Evolutionary conservation across 345 rosid genomes (phyloP).

Genomic region (Syzygium aqueum): DNA sequence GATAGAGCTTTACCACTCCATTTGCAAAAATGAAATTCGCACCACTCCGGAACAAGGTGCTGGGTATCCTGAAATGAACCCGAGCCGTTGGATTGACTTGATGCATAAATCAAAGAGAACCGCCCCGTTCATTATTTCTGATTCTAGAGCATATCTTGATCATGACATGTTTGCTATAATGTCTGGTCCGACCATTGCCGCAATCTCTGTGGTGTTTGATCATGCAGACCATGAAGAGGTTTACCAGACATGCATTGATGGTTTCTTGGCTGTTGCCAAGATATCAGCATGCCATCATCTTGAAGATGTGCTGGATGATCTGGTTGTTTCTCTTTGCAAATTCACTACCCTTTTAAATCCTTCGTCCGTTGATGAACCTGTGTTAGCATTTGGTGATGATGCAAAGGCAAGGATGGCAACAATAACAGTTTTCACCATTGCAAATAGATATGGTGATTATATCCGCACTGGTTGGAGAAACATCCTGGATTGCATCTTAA

Average conservation of each 20-base stretch:
- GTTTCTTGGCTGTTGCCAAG: constrained; percentile 93
- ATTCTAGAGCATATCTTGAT: constrained; percentile 84
- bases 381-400: constrained; percentile 93
- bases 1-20: constrained; percentile 77
- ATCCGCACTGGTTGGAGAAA: constrained; percentile 97
- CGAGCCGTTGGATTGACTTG: constrained; percentile 99
- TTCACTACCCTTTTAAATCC: constrained; percentile 92
- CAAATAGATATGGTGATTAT: constrained; percentile 91
- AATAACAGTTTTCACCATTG: constrained; percentile 92
- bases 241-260: constrained; percentile 94
- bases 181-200: constrained; percentile 99
- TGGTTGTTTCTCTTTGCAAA: constrained; percentile 90
- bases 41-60: constrained; percentile 93
- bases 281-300: constrained; percentile 98
- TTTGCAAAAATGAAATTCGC: constrained; percentile 96
- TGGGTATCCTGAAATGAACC: constrained; percentile 93
- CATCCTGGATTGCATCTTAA: constrained; percentile 86
- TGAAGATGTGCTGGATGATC: constrained; percentile 96
- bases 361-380: constrained; percentile 83
- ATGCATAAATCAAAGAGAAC: constrained; percentile 95
- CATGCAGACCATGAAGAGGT: constrained; percentile 96
- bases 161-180: constrained; percentile 98
- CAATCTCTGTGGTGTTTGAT: constrained; percentile 96
- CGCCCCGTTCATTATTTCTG: constrained; percentile 70
- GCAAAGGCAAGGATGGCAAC: constrained; percentile 95